Percentiles rank a stretch among this genome's conserved stretches.
Conservation (phyloP, 2,329 filamentous ascomycete species). For the Pestalotiopsis fici region DNA sequence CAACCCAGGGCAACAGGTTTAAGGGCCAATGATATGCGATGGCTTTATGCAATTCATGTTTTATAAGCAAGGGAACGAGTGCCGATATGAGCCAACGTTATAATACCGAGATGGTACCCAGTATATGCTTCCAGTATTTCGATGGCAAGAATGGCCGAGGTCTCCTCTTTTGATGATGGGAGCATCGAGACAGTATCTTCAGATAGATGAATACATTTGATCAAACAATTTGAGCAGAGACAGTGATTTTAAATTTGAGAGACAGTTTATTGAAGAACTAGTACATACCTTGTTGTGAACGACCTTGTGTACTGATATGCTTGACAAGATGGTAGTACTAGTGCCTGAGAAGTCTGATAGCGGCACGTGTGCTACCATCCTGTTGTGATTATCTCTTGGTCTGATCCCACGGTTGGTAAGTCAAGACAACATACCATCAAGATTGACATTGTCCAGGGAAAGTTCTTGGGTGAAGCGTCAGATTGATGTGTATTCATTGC, state of each 20-base stretch:
- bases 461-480: too few relatives aligned
- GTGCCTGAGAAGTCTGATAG: too few relatives aligned
- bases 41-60: conserved; percentile 11
- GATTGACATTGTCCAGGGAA: too few relatives aligned
- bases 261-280: too few relatives aligned
- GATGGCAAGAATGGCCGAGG: background rate
- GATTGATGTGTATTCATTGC: too few relatives aligned
- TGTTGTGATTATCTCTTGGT: too few relatives aligned
- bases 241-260: background rate
- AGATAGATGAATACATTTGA: background rate
- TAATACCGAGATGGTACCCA: background rate
- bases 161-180: background rate
- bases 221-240: background rate
- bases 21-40: conserved; percentile 11
- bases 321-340: too few relatives aligned
- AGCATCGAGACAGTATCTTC: background rate
- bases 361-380: background rate
- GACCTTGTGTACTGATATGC: background rate
- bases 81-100: background rate
- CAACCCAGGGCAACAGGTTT: conserved; percentile 12
- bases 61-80: background rate
- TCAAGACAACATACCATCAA: too few relatives aligned
- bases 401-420: too few relatives aligned
- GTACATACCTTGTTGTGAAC: too few relatives aligned
- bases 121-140: conserved; percentile 4